phyloP scores from a whole-genome alignment of 306 rosid species.

The Mucuna pruriens region DNA sequence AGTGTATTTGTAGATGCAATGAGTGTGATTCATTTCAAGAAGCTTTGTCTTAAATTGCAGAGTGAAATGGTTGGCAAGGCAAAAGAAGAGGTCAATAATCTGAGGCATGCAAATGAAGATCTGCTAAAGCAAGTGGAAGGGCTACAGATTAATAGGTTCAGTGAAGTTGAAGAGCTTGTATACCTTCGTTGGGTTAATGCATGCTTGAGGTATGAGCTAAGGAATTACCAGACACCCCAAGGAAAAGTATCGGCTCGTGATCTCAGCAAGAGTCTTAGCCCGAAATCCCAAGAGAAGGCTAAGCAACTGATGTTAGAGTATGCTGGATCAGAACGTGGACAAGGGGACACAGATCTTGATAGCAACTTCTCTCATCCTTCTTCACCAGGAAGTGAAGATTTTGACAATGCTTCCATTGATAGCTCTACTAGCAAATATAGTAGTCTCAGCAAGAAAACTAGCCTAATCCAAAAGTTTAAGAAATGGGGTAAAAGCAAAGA shows the following conservation, averaged over 20 bases:
- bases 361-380: conserved; percentile 97
- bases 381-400: conserved; percentile 98
- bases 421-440: conserved; percentile 74
- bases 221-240: conserved; percentile 69
- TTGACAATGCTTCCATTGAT: conserved; percentile 86
- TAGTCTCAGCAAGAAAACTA: conserved; percentile 73
- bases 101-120: conserved; percentile 85
- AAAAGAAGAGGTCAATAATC: conserved; percentile 63
- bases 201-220: conserved; percentile 88
- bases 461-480: conserved; percentile 85
- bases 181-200: conserved; percentile 99
- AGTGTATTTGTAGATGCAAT: neutral
- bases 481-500: conserved; percentile 86
- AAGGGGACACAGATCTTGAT: conserved; percentile 91
- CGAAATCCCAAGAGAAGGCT: conserved; percentile 88
- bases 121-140: conserved; percentile 93
- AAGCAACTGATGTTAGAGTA: conserved; percentile 92
- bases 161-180: conserved; percentile 97
- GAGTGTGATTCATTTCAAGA: conserved; percentile 25
- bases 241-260: conserved; percentile 87
- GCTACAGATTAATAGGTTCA: conserved; percentile 85
- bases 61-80: conserved; percentile 73
- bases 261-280: conserved; percentile 83
- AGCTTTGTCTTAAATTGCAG: conserved; percentile 52
- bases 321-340: conserved; percentile 95